phyloP scores from a whole-genome alignment of 352 stramenopile genomes.

The Pythium brachiatum region DNA sequence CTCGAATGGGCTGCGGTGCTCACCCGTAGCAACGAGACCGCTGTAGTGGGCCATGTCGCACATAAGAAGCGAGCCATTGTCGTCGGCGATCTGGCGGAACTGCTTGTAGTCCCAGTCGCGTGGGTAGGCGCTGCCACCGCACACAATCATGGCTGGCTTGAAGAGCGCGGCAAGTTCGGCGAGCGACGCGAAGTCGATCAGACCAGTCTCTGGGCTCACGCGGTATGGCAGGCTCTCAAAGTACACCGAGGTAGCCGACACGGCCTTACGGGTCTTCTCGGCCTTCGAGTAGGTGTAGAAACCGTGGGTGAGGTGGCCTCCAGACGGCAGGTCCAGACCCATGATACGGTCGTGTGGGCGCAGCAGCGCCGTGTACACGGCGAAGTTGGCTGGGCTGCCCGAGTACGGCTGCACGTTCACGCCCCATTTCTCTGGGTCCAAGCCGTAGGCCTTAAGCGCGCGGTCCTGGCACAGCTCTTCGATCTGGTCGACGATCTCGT shows the following conservation, averaged over 20 bases:
- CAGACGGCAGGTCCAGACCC: conserved; percentile 97
- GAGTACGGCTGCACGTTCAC: conserved; percentile 98
- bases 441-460: conserved; percentile 96
- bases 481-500: conserved; percentile 99
- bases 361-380: conserved; percentile 97
- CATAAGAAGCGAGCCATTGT: conserved; percentile 96
- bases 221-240: conserved; percentile 99
- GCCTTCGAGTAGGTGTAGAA: conserved; percentile 98
- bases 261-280: conserved; percentile 95
- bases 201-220: conserved; percentile 92
- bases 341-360: conserved; percentile 99
- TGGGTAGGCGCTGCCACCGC: conserved; percentile 97
- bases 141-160: conserved; percentile 98
- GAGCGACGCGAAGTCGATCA: conserved; percentile 98
- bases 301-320: conserved; percentile 98
- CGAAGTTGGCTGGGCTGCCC: conserved; percentile 98
- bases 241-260: conserved; percentile 99
- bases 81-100: conserved; percentile 98
- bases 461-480: conserved; percentile 97
- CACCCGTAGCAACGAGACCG: conserved; percentile 95
- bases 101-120: conserved; percentile 98
- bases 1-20: conserved; percentile 95
- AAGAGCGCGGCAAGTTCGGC: conserved; percentile 93
- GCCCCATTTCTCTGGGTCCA: conserved; percentile 95
- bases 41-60: conserved; percentile 99